Evolutionary conservation across 441 rosid genomes (phyloP).

Genomic region (Daphne laureola): DNA sequence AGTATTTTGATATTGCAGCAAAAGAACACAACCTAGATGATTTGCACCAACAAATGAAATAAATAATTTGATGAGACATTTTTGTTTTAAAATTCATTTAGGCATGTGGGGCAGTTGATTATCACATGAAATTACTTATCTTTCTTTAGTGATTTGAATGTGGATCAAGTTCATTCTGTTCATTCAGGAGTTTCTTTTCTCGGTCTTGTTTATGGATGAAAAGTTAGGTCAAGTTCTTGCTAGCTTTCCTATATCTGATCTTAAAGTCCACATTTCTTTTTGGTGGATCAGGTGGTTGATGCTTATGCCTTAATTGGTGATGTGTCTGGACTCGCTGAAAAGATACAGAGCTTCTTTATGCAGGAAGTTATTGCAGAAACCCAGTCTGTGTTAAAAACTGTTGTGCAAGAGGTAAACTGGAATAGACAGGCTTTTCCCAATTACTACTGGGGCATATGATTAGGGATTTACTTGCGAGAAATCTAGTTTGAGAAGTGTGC

Average conservation of each 20-base stretch:
- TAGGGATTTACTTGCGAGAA: no score
- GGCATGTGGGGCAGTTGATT: no score
- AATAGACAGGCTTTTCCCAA: constrained; percentile 9
- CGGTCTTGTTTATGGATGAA: constrained; percentile 3
- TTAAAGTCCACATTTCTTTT: constrained; percentile 12
- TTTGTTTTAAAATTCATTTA: no score
- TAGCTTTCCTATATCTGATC: neutral
- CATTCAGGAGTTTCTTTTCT: neutral
- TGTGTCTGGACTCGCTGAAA: constrained; percentile 95
- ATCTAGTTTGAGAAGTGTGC: no score
- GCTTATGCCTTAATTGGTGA: constrained; percentile 98
- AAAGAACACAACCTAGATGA: no score
- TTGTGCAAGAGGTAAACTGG: constrained; percentile 67
- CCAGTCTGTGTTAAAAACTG: constrained; percentile 64
- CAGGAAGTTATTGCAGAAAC: constrained; percentile 96
- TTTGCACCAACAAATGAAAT: no score
- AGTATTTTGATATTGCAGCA: no score
- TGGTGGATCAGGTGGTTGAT: constrained; percentile 70
- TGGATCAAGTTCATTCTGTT: no score
- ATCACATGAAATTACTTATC: no score
- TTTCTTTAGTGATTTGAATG: no score
- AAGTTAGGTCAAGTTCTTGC: neutral
- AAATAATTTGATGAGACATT: no score
- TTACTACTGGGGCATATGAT: neutral
- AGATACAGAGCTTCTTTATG: constrained; percentile 96